These are phyloP conservation scores for Centella asiatica DNA, from an alignment of 129 eudicot species.

Conservation along the genomic window DNA sequence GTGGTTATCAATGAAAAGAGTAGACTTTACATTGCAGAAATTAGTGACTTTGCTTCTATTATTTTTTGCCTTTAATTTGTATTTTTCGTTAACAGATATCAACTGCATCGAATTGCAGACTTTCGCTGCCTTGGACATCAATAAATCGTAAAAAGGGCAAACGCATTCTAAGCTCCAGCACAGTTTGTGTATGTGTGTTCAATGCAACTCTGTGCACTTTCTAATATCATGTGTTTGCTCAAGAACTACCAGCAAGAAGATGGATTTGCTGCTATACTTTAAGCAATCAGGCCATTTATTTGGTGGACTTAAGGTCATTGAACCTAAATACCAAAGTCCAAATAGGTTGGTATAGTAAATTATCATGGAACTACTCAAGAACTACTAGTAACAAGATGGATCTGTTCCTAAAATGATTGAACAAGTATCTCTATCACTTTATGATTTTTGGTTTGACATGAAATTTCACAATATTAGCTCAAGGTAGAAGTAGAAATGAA, in stretches of 20 bases:
- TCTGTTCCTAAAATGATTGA: too few relatives aligned
- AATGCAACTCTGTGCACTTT: constrained; percentile 94
- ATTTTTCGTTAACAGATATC: constrained; percentile 85
- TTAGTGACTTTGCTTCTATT: not conserved
- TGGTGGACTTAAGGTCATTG: constrained; percentile 69
- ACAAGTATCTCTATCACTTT: too few relatives aligned
- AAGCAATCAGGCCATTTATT: constrained; percentile 82
- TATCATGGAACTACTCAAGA: too few relatives aligned
- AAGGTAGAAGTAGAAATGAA: too few relatives aligned
- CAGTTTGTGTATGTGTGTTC: constrained; percentile 79
- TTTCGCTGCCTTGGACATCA: constrained; percentile 74
- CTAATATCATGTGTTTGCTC: constrained; percentile 91
- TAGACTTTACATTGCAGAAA: not conserved
- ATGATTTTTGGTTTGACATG: too few relatives aligned
- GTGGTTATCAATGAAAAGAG: too few relatives aligned
- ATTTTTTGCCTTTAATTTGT: not conserved
- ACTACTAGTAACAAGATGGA: too few relatives aligned
- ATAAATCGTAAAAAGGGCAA: constrained; percentile 47
- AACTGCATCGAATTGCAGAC: constrained; percentile 96
- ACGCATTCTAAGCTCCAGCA: constrained; percentile 43
- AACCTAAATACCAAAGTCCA: constrained; percentile 35
- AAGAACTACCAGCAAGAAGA: constrained; percentile 95
- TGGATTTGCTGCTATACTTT: constrained; percentile 71
- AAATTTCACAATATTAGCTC: too few relatives aligned
- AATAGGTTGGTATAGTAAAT: constrained; percentile 4